Evolutionary conservation across 257 asterid genomes (phyloP), one percentile per base, ranked within the genome.

Genomic region (Verbena officinalis): DNA sequence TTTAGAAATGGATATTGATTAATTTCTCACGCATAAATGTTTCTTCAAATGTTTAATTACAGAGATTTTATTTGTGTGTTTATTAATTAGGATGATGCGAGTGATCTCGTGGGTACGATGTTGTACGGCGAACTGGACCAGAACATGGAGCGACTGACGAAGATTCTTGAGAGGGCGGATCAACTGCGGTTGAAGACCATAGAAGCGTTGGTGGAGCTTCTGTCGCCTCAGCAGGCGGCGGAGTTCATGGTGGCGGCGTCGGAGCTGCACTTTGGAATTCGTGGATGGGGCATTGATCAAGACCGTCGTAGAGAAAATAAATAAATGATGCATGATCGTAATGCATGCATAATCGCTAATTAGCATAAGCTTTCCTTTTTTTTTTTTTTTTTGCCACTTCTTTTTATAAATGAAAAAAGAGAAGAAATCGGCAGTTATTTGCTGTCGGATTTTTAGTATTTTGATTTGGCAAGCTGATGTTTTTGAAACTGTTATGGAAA

Each of bases 221-320:
- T 91, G 43, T 79, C 91, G 30, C 84, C 90, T 19, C 80, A 69
- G 53, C 98, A 88, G 73, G 87, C 85, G 38, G 91, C 78, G 52
- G 88, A 91, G 84, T 86, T 86, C 78, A 51, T 91, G 67, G 73
- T 86, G 9, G 90, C 94, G 0, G 91, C 88, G 9, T 85, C 87
- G 0, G 90, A 86, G 48, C 74, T 91, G 9, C 91, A 81, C 9
- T 78, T 81, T 14, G 98, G 96, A 2, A 69, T 91, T n/a, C 90
- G 77, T 2, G 77, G 70, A 0, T 88, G 95, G 95, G 98, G 98
- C 0, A 64, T 70, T 4, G 70, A 70, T 20, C 83, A 71, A 46
- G 89, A 89, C 38, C 90, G 69, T 13, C 83, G 58, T 55, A 81
- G 84, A 2, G 71, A 49, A 33, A 66, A 42, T 34, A 44, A 10